These are phyloP conservation scores for Dactylonectria estremocensis DNA, from an alignment of 2,329 filamentous ascomycete genomes.

Conservation along the genomic window DNA sequence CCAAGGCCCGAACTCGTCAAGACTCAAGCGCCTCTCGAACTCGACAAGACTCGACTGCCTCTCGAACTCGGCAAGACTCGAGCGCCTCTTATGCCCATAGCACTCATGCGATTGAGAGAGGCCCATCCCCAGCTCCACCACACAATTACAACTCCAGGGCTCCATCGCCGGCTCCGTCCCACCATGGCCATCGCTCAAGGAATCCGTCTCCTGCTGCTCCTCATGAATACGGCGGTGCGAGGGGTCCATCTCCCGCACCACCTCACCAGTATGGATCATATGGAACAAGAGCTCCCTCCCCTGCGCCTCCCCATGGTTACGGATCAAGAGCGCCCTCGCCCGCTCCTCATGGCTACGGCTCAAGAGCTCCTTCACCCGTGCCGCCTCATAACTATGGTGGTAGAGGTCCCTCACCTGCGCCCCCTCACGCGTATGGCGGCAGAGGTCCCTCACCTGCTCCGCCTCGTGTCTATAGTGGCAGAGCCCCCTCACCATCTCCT, in stretches of 20 bases:
- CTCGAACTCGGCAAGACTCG: slow-evolving; percentile 59
- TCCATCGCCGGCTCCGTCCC: slow-evolving; percentile 41
- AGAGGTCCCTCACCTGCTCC: slow-evolving; percentile 56
- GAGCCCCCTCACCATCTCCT: slow-evolving; percentile 57
- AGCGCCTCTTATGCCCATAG: slow-evolving; percentile 54
- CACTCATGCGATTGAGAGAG: slow-evolving; percentile 40
- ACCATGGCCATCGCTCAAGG: slow-evolving; percentile 51
- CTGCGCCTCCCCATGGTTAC: slow-evolving; percentile 47
- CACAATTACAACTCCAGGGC: slow-evolving; percentile 51
- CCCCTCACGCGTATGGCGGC: slow-evolving; percentile 48
- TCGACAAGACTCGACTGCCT: slow-evolving; percentile 48
- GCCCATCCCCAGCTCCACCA: slow-evolving; percentile 52
- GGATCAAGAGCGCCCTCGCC: slow-evolving; percentile 51
- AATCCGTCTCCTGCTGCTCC: slow-evolving; percentile 57
- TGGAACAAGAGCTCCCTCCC: slow-evolving; percentile 44
- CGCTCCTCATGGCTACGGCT: slow-evolving; percentile 47
- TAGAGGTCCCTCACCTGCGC: slow-evolving; percentile 43
- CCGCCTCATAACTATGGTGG: slow-evolving; percentile 40
- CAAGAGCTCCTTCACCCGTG: slow-evolving; percentile 56
- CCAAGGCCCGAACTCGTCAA: slow-evolving; percentile 56
- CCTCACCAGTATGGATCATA: slow-evolving; percentile 51
- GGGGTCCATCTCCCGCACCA: slow-evolving; percentile 49
- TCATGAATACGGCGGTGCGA: slow-evolving; percentile 47
- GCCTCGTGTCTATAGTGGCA: slow-evolving; percentile 35
- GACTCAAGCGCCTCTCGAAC: slow-evolving; percentile 44